Percentiles rank a stretch among this genome's conserved stretches.
Conservation (phyloP, 106 monocot genomes). For the Amphibolis antarctica region DNA sequence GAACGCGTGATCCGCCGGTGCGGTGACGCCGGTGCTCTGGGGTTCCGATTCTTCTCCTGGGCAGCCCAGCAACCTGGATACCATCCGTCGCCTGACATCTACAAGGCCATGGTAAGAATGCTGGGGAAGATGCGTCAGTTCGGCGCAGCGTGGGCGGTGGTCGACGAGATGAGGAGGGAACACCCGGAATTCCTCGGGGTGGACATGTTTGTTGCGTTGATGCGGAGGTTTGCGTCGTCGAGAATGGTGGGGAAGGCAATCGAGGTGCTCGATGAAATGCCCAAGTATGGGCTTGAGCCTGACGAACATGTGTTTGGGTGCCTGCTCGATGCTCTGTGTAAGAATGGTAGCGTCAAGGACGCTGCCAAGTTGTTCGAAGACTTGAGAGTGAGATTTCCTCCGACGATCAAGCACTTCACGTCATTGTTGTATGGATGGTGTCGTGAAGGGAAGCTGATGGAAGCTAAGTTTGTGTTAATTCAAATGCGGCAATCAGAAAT, state of each 20-base stretch:
- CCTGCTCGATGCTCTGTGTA: constrained; percentile 82
- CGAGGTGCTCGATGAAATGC: constrained; percentile 74
- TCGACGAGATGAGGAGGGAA: constrained; percentile 36
- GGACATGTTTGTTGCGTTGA: constrained; percentile 55
- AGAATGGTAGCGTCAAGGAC: constrained; percentile 56
- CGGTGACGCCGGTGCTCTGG: constrained; percentile 45
- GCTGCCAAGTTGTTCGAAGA: constrained; percentile 76
- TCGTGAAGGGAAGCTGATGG: constrained; percentile 57
- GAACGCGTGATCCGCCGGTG: constrained; percentile 43
- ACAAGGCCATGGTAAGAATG: constrained; percentile 26
- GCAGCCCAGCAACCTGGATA: constrained; percentile 32
- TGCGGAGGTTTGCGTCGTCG: constrained; percentile 56
- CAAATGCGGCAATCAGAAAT: constrained; percentile 56
- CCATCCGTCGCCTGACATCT: constrained; percentile 25
- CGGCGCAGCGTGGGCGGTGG: constrained; percentile 47
- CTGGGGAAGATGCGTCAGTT: constrained; percentile 39
- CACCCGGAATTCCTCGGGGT: constrained; percentile 33
- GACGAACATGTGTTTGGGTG: constrained; percentile 53
- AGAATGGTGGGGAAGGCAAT: constrained; percentile 46
- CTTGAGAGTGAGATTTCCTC: constrained; percentile 47
- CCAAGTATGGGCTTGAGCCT: constrained; percentile 28
- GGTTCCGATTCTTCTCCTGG: constrained; percentile 56
- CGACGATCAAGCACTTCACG: constrained; percentile 59
- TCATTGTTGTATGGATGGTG: constrained; percentile 89
- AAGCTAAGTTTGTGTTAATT: constrained; percentile 56